Evolutionary conservation across 2,329 filamentous ascomycete genomes (phyloP).

Genomic region (Camillea tinctor): DNA sequence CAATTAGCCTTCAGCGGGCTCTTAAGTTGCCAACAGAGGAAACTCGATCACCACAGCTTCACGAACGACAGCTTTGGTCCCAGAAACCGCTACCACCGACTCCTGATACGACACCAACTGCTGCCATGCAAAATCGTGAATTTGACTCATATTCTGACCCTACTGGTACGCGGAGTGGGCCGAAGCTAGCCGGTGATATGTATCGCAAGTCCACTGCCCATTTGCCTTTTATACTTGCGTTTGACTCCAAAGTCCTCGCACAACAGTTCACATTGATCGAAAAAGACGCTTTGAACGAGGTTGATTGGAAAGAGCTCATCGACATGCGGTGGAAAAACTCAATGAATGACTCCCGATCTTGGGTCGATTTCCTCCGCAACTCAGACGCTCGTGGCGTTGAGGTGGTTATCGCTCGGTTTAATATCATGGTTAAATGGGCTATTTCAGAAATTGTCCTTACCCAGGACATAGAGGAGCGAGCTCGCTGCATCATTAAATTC

Average conservation of each 20-base stretch:
- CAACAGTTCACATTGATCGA: constrained; percentile 85
- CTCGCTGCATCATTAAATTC: constrained; percentile 74
- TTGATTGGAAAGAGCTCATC: constrained; percentile 85
- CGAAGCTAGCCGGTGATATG: constrained; percentile 27
- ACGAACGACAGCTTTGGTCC: constrained; percentile 42
- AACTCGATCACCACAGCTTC: constrained; percentile 36
- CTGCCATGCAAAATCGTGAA: constrained; percentile 36
- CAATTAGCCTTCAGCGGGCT: constrained; percentile 49
- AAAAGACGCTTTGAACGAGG: constrained; percentile 80
- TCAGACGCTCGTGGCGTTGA: constrained; percentile 74
- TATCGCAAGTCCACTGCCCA: constrained; percentile 53
- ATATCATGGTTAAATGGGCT: constrained; percentile 85
- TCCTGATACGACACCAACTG: constrained; percentile 48
- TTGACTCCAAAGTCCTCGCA: constrained; percentile 74
- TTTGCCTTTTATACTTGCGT: constrained; percentile 77
- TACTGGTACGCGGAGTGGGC: constrained; percentile 35
- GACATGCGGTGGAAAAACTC: constrained; percentile 79
- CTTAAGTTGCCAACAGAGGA: constrained; percentile 43
- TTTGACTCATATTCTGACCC: constrained; percentile 33
- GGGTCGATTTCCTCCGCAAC: constrained; percentile 77
- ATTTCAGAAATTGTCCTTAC: constrained; percentile 78
- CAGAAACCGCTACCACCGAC: constrained; percentile 49
- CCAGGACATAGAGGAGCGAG: constrained; percentile 67
- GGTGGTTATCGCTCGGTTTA: constrained; percentile 82
- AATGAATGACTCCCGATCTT: constrained; percentile 66